These are phyloP conservation scores for Phanerochaete carnosa DNA, from an alignment of 768 basidiomycete species.

Conservation along the genomic window DNA sequence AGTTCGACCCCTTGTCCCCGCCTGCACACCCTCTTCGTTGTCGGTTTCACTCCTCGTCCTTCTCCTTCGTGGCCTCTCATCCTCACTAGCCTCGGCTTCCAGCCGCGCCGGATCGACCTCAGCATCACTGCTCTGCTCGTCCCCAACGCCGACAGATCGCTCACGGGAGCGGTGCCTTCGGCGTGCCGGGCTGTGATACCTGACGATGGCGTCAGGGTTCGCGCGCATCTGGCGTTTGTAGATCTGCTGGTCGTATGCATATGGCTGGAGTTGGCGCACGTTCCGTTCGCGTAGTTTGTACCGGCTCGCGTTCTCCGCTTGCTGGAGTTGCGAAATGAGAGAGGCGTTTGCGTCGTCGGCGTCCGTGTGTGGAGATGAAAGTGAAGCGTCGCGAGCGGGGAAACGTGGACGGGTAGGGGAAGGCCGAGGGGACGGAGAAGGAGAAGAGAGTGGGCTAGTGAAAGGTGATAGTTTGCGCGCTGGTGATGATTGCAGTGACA, in stretches of 20 bases:
- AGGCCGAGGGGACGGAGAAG: background rate
- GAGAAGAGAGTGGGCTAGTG: background rate
- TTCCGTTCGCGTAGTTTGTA: constrained; percentile 57
- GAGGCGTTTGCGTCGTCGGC: background rate
- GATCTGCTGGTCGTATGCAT: constrained; percentile 46
- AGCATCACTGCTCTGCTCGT: constrained; percentile 5
- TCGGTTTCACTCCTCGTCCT: background rate
- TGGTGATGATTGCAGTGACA: background rate
- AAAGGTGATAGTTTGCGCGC: background rate
- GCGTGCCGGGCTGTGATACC: constrained; percentile 35
- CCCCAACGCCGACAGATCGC: background rate
- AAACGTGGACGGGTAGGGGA: background rate
- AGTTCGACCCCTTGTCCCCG: background rate
- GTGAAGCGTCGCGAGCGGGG: background rate
- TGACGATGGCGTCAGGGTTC: constrained; percentile 70
- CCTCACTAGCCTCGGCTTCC: constrained; percentile 5
- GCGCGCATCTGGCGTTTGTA: constrained; percentile 51
- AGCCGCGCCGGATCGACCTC: constrained; percentile 10
- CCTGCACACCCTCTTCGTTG: too few species aligned
- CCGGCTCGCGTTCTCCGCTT: constrained; percentile 19
- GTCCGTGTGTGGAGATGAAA: too few species aligned
- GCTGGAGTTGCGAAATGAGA: background rate
- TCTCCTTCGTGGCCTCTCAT: background rate
- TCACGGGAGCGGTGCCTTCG: constrained; percentile 10
- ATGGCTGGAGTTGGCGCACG: constrained; percentile 59